These are phyloP conservation scores for Aspergillus quadrilineatus DNA, from an alignment of 2,329 filamentous ascomycete species.

Conservation along the genomic window DNA sequence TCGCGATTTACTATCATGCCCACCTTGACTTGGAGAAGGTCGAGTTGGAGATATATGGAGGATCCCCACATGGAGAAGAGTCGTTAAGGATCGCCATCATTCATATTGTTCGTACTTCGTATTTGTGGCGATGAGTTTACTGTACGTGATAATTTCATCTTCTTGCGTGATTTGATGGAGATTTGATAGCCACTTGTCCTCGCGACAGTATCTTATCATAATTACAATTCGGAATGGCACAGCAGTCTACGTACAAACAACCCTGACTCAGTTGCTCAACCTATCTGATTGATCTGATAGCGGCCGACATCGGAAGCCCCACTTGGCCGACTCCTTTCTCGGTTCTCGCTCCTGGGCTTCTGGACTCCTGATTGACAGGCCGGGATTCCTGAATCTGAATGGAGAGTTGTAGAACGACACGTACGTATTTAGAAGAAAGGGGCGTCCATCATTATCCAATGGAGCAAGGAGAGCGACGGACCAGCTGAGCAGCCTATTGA, in stretches of 20 bases:
- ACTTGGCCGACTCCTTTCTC: conserved; percentile 2
- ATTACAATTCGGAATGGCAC: too few species aligned
- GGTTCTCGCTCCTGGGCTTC: too few species aligned
- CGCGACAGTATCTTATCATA: too few species aligned
- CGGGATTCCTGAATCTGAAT: too few species aligned
- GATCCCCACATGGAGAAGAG: neutral
- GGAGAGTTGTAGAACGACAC: too few species aligned
- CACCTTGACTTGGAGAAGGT: neutral
- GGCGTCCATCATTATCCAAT: neutral
- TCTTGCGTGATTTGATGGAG: too few species aligned
- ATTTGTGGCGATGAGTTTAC: neutral
- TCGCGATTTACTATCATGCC: neutral
- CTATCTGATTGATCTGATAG: conserved; percentile 7
- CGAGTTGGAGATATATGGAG: neutral
- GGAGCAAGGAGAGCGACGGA: neutral
- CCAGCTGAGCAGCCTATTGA: too few species aligned
- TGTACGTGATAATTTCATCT: neutral
- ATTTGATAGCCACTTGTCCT: neutral
- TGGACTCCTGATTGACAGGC: neutral
- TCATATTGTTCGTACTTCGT: too few species aligned
- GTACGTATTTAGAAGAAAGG: neutral
- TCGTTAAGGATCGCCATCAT: neutral
- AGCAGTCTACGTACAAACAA: neutral
- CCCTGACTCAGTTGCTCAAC: neutral
- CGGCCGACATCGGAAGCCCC: conserved; percentile 1